Conservation (phyloP, 1,284 basidiomycete species). For the Peniophora sp. region DNA sequence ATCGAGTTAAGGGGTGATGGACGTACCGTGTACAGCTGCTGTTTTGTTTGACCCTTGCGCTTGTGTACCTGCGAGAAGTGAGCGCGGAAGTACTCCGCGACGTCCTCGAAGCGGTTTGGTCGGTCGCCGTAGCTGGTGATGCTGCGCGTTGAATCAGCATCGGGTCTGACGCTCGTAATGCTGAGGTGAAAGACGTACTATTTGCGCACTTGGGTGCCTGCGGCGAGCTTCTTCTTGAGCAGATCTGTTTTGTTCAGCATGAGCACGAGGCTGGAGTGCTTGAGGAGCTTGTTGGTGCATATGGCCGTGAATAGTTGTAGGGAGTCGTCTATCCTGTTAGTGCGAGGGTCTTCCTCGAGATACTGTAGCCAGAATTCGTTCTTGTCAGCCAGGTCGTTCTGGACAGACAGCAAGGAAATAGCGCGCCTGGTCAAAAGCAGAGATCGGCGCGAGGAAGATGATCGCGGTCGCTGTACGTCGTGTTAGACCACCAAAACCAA, state of each 20-base stretch:
- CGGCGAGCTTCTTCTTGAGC: conserved; percentile 54
- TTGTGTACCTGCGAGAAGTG: conserved; percentile 71
- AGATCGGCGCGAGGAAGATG: conserved; percentile 73
- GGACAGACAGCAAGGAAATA: background rate
- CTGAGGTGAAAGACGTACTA: conserved; percentile 41
- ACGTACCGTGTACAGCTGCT: conserved; percentile 59
- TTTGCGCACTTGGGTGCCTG: conserved; percentile 58
- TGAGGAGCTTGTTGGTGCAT: conserved; percentile 66
- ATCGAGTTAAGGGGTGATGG: background rate
- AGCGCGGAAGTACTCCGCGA: conserved; percentile 69
- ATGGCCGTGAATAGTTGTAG: conserved; percentile 68
- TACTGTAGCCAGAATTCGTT: conserved; percentile 36
- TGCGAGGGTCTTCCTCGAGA: conserved; percentile 70
- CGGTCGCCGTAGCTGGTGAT: conserved; percentile 75
- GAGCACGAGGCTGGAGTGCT: conserved; percentile 63
- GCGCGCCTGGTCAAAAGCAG: conserved; percentile 72
- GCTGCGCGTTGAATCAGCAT: conserved; percentile 25
- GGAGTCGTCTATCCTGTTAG: conserved; percentile 74
- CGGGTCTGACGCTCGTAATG: background rate
- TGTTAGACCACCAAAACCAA: conserved; percentile 4
- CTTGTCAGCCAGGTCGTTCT: background rate
- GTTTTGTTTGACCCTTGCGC: conserved; percentile 50
- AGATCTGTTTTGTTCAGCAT: conserved; percentile 75
- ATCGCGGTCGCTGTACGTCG: conserved; percentile 51
- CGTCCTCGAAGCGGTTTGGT: conserved; percentile 62